Evolutionary conservation across 306 rosid species (phyloP).

Genomic region (Glycine latifolia): DNA sequence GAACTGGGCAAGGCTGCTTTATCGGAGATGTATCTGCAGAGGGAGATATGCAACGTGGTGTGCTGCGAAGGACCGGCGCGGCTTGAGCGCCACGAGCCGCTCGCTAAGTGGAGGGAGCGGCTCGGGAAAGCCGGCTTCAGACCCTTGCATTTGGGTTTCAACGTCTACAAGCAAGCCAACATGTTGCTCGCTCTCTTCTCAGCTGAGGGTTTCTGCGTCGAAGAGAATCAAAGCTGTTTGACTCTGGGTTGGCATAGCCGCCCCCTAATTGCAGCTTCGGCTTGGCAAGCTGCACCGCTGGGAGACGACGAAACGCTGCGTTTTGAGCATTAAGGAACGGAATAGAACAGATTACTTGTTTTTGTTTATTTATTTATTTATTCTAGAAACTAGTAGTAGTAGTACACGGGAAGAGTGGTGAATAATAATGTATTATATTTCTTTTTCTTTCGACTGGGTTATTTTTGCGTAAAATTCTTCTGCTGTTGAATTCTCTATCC

Average conservation of each 20-base stretch:
- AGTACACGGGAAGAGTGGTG: not conserved
- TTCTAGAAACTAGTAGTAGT: not conserved
- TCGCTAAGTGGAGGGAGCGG: slow-evolving; percentile 31
- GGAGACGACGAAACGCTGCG: slow-evolving; percentile 11
- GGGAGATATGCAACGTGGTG: slow-evolving; percentile 82
- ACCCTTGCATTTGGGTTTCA: slow-evolving; percentile 41
- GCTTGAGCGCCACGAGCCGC: slow-evolving; percentile 85
- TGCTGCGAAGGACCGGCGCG: slow-evolving; percentile 87
- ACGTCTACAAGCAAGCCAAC: slow-evolving; percentile 86
- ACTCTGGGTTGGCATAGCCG: slow-evolving; percentile 96
- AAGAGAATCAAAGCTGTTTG: slow-evolving; percentile 82
- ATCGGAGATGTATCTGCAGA: slow-evolving; percentile 81
- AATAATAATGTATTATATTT: not conserved
- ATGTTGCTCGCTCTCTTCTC: slow-evolving; percentile 85
- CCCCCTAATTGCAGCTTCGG: not conserved
- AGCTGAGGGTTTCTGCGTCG: slow-evolving; percentile 38
- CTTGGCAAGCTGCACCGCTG: slow-evolving; percentile 37
- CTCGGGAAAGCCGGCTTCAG: slow-evolving; percentile 70
- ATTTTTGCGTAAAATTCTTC: not conserved
- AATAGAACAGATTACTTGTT: not conserved
- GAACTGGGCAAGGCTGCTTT: slow-evolving; percentile 75
- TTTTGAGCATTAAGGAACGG: not conserved
- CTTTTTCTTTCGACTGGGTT: not conserved
- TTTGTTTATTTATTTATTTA: not conserved
- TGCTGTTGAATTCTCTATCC: too few relatives aligned